A percentile compares a stretch with the other conserved stretches of the same genome.
Conservation (phyloP, 2,329 filamentous ascomycete genomes). For the Colletotrichum viniferum region DNA sequence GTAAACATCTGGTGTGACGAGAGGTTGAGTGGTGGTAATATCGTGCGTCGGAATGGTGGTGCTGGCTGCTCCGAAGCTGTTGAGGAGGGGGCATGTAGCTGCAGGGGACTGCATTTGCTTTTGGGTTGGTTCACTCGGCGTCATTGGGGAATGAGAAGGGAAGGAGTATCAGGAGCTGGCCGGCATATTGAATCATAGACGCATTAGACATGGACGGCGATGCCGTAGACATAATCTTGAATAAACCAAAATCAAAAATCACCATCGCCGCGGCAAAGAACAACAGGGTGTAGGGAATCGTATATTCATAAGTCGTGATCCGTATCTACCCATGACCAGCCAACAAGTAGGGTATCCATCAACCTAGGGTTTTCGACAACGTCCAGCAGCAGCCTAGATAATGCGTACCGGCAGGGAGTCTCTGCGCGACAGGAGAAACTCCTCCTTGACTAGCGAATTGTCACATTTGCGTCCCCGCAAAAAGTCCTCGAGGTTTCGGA, state of each 20-base stretch:
- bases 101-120: not conserved
- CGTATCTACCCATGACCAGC: not conserved
- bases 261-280: accelerated
- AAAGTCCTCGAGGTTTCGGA: slow-evolving; percentile 60
- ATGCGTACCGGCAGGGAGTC: slow-evolving; percentile 35
- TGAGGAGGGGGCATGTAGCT: not conserved
- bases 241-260: not conserved
- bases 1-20: not conserved
- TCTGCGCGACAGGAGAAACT: slow-evolving; percentile 17
- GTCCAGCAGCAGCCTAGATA: slow-evolving; percentile 26
- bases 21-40: not conserved
- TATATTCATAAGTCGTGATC: slow-evolving; percentile 14
- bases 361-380: not conserved
- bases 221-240: not conserved
- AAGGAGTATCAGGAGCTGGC: not conserved
- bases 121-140: not conserved
- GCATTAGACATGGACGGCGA: not conserved
- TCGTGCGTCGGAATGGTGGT: not conserved
- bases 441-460: slow-evolving; percentile 38
- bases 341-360: not conserved
- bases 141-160: not conserved
- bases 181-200: not conserved
- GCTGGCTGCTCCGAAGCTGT: not conserved
- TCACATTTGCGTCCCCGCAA: slow-evolving; percentile 34
- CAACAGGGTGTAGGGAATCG: not conserved